Evolutionary conservation across 164 flowering plant genomes (phyloP).

Genomic region (Umbellularia californica): DNA sequence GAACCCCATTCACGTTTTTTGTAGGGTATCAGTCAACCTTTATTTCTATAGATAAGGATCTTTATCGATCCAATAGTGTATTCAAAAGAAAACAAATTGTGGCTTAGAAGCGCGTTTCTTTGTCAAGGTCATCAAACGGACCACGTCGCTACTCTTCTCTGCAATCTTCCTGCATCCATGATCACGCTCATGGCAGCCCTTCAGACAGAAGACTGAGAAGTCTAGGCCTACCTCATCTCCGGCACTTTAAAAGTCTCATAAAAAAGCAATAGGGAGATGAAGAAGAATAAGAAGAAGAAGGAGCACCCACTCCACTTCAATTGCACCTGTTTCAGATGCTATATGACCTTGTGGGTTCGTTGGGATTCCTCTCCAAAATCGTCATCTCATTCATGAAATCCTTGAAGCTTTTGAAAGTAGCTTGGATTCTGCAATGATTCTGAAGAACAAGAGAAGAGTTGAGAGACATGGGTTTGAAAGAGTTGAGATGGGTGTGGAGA

Average conservation of each 20-base stretch:
- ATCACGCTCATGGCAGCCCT: slow-evolving; percentile 43
- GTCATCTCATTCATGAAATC: too few species aligned
- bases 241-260: slow-evolving; percentile 11
- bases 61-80: too few species aligned
- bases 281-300: slow-evolving; percentile 7
- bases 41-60: too few species aligned
- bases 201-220: slow-evolving; percentile 43
- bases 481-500: slow-evolving; percentile 9
- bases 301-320: slow-evolving; percentile 32
- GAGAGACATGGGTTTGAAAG: not conserved
- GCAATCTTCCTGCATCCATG: slow-evolving; percentile 46
- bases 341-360: slow-evolving; percentile 41
- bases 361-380: too few species aligned
- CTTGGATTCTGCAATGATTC: slow-evolving; percentile 14
- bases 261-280: not conserved
- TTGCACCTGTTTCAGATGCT: slow-evolving; percentile 58
- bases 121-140: slow-evolving; percentile 10
- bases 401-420: slow-evolving; percentile 69
- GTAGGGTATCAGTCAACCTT: too few species aligned
- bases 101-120: too few species aligned
- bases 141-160: slow-evolving; percentile 26
- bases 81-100: too few species aligned
- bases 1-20: too few species aligned
- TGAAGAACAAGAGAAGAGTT: slow-evolving; percentile 14
- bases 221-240: slow-evolving; percentile 50